Base-by-base conservation (phyloP, 176 grass and related monocot species). In the Hordeum marinum region DNA sequence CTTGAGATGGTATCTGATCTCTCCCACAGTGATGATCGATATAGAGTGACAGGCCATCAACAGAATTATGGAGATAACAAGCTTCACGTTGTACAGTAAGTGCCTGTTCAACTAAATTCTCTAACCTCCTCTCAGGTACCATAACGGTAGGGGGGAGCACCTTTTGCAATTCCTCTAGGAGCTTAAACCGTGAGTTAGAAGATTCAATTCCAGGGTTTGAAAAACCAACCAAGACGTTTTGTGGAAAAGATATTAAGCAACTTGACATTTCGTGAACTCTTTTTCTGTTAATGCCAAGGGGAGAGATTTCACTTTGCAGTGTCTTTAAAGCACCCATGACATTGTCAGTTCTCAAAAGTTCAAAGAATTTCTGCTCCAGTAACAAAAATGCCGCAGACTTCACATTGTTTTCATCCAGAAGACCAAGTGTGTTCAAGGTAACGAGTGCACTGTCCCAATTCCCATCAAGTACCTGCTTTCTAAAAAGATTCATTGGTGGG, bases 301-400 rank as follows among this genome's bases (percentile, higher is more conserved):
- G 93, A 55, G 87, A 90, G 34, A 98, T 94, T 75, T 98, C 93
- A 83, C 72, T 82, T 85, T n/a, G 91, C 64, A 98, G 82, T 40
- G 89, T 90, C 84, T 84, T 91, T 75, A 95, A 83, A 83, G 93
- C 93, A 78, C 90, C 83, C 63, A 85, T 79, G 55, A 90, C 43
- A 60, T 89, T 90, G 59, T 88, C 91, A 64, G 87, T 90, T 73
- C 87, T 85, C 69, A 98, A 82, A 78, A 90, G 87, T 85, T 98
- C 93, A 80, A 95, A 83, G 70, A 95, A 98, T 82, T 98, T 98
- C 26, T 98, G 96, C 62, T 98, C 96, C 76, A 95, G 80, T 89
- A 98, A 86, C 34, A 98, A 72, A 90, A 95, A 93, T 59, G 88
- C 73, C 39, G 91, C 81, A 74, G 89, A 95, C 20, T 95, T 92